Percentiles rank a stretch among this genome's conserved stretches.
Evolutionary conservation across 192 early-diverging fungal genomes (phyloP).

Genomic region (Coemansia nantahalensis): DNA sequence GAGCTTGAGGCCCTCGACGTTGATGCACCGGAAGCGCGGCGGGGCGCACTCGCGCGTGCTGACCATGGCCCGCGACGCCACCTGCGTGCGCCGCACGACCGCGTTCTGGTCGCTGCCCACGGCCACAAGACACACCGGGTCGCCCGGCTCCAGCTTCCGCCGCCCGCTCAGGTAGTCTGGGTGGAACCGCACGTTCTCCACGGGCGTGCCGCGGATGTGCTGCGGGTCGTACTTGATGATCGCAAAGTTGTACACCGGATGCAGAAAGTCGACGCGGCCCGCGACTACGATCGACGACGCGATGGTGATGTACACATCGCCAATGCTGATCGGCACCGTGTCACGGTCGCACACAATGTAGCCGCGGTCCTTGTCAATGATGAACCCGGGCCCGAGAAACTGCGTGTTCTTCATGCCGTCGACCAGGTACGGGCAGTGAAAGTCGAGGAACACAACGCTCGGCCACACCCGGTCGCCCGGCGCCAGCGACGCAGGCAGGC

Average conservation of each 20-base stretch:
- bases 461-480: conserved; percentile 73
- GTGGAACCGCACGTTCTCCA: conserved; percentile 56
- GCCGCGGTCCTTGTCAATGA: conserved; percentile 74
- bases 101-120: conserved; percentile 63
- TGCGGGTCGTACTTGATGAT: conserved; percentile 75
- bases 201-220: conserved; percentile 70
- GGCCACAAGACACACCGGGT: conserved; percentile 62
- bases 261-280: conserved; percentile 75
- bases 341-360: conserved; percentile 83
- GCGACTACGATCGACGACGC: conserved; percentile 86
- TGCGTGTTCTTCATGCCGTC: conserved; percentile 72
- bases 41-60: conserved; percentile 67
- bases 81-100: conserved; percentile 53
- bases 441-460: conserved; percentile 77
- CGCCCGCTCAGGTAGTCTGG: conserved; percentile 30
- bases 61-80: conserved; percentile 54
- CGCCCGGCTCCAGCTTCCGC: conserved; percentile 42
- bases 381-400: conserved; percentile 59
- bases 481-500: conserved; percentile 68
- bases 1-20: conserved; percentile 70
- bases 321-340: conserved; percentile 81
- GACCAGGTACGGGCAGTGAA: conserved; percentile 76
- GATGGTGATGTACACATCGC: conserved; percentile 88
- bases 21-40: conserved; percentile 74
- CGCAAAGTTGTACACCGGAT: conserved; percentile 88